Percentiles rank a stretch among this genome's conserved stretches.
phyloP scores from a whole-genome alignment of 306 rosid species.

The Benincasa hispida region DNA sequence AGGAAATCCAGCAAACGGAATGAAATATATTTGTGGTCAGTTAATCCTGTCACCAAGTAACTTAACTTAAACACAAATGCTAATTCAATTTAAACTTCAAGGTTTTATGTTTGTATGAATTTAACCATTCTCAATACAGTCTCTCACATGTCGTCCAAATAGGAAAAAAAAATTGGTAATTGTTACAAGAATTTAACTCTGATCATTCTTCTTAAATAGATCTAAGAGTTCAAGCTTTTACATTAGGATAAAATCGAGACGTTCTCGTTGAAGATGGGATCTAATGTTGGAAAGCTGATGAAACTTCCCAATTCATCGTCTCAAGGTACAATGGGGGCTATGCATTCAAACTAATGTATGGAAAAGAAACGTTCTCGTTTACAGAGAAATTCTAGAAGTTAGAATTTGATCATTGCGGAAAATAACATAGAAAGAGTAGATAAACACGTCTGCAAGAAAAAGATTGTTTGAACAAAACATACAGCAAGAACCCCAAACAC shows the following conservation, averaged over 20 bases:
- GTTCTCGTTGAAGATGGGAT: too few relatives aligned
- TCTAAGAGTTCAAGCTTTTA: neutral
- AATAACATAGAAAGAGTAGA: too few relatives aligned
- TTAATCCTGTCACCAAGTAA: neutral
- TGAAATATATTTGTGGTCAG: neutral
- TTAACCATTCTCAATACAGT: neutral
- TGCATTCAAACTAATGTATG: too few relatives aligned
- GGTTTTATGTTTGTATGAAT: neutral
- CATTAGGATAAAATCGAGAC: neutral
- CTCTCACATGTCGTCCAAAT: neutral
- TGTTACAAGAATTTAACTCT: neutral
- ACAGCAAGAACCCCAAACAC: conserved; percentile 93
- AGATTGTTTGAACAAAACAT: conserved; percentile 17
- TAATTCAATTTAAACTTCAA: neutral
- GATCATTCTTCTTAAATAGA: neutral
- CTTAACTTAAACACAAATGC: neutral
- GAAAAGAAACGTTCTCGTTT: too few relatives aligned
- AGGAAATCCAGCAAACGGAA: neutral
- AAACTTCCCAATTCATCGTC: too few relatives aligned
- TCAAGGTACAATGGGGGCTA: too few relatives aligned
- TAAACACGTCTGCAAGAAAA: neutral
- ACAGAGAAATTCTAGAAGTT: neutral
- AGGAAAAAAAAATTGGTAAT: neutral
- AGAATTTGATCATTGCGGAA: neutral
- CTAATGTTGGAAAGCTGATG: too few relatives aligned